Conservation (phyloP, 306 rosid species). For the Quercus bicolor region DNA sequence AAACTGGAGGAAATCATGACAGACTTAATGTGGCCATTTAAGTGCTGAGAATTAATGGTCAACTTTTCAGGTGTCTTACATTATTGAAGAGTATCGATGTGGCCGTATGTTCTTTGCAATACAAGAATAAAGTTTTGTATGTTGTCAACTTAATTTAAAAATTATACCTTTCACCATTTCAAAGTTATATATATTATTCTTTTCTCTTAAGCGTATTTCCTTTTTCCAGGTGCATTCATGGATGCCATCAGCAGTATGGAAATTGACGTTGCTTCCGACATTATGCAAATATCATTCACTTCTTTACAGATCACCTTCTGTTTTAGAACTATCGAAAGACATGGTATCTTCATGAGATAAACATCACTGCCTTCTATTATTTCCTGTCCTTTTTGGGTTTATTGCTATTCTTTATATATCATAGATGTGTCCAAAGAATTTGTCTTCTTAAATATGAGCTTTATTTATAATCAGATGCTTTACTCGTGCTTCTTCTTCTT, state of each 20-base stretch:
- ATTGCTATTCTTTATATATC: slow-evolving; percentile 6
- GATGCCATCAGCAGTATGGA: slow-evolving; percentile 70
- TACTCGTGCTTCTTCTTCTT: neutral
- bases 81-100: slow-evolving; percentile 79
- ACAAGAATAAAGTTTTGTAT: slow-evolving; percentile 92
- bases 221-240: slow-evolving; percentile 76
- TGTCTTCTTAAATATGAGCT: slow-evolving; percentile 4
- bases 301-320: slow-evolving; percentile 36
- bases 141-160: slow-evolving; percentile 11
- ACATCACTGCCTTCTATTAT: slow-evolving; percentile 8
- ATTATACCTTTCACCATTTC: neutral
- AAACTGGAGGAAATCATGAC: neutral
- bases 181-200: neutral
- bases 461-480: neutral
- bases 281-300: slow-evolving; percentile 80
- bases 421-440: slow-evolving; percentile 6
- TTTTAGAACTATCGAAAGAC: slow-evolving; percentile 72
- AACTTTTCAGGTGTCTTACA: slow-evolving; percentile 67
- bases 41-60: slow-evolving; percentile 15
- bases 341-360: slow-evolving; percentile 42
- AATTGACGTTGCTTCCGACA: slow-evolving; percentile 90
- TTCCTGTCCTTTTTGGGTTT: slow-evolving; percentile 15
- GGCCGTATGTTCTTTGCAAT: slow-evolving; percentile 92
- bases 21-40: neutral
- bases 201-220: neutral